Evolutionary conservation across 1,284 basidiomycete genomes (phyloP).

Genomic region (Golubevia sp.): DNA sequence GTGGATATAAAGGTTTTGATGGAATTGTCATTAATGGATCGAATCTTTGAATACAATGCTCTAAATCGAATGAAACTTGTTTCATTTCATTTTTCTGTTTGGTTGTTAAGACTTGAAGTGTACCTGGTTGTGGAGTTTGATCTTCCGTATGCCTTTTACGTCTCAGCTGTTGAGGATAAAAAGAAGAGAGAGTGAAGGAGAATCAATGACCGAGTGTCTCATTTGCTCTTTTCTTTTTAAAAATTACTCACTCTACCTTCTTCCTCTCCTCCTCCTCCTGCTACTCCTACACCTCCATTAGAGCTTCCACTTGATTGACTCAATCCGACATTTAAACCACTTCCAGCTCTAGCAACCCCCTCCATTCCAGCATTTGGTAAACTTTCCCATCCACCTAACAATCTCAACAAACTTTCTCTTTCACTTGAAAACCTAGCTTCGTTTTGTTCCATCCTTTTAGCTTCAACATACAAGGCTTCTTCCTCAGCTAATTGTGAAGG

Average conservation of each 20-base stretch:
- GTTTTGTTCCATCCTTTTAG: constrained; percentile 90
- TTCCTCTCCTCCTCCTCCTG: not conserved
- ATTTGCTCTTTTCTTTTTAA: not conserved
- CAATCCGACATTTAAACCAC: not conserved
- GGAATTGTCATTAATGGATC: constrained; percentile 14
- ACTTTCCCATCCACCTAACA: constrained; percentile 66
- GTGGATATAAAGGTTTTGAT: constrained; percentile 34
- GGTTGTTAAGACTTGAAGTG: constrained; percentile 14
- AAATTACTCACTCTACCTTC: not conserved
- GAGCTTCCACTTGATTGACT: constrained; percentile 1
- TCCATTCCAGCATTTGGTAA: constrained; percentile 37
- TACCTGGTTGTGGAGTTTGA: no score
- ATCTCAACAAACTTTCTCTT: constrained; percentile 84
- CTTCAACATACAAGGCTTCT: constrained; percentile 90
- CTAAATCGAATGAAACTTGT: constrained; percentile 36
- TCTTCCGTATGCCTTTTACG: no score
- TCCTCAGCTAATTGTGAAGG: constrained; percentile 90
- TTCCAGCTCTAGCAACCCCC: not conserved
- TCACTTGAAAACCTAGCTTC: constrained; percentile 86
- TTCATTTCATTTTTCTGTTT: constrained; percentile 43
- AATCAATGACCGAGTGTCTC: not conserved
- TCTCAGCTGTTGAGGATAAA: no score
- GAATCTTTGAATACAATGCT: constrained; percentile 52
- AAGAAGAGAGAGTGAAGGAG: not conserved
- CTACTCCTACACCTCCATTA: constrained; percentile 2